Conservation (phyloP, 2,329 filamentous ascomycete species). For the Orbilia ellipsospora region DNA sequence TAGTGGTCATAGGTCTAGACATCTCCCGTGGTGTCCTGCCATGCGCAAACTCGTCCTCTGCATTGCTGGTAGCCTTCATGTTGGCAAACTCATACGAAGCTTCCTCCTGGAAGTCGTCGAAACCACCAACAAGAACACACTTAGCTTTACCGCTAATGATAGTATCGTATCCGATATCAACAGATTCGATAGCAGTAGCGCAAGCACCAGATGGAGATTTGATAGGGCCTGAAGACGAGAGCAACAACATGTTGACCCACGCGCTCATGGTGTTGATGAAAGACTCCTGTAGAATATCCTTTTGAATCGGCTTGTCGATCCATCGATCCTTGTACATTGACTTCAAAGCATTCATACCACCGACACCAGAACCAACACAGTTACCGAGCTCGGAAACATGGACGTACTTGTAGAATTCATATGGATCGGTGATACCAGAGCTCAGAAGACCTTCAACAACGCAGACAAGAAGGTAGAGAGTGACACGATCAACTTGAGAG, state of each 20-base stretch:
- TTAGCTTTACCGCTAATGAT: slow-evolving; percentile 98
- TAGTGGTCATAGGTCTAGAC: slow-evolving; percentile 97
- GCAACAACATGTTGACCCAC: slow-evolving; percentile 98
- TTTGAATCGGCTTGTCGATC: slow-evolving; percentile 96
- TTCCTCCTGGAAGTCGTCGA: slow-evolving; percentile 99
- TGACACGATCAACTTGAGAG: slow-evolving; percentile 95
- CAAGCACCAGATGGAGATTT: slow-evolving; percentile 98
- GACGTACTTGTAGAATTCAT: slow-evolving; percentile 99
- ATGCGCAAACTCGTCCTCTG: slow-evolving; percentile 93
- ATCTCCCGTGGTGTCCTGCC: slow-evolving; percentile 96
- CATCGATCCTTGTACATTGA: slow-evolving; percentile 99
- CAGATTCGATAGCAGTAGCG: slow-evolving; percentile 94
- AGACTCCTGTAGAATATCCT: slow-evolving; percentile 98
- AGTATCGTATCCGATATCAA: slow-evolving; percentile 97
- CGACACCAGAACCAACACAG: slow-evolving; percentile 98
- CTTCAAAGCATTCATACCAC: slow-evolving; percentile 88
- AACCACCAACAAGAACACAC: slow-evolving; percentile 96
- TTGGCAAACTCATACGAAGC: slow-evolving; percentile 99
- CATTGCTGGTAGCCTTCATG: slow-evolving; percentile 99
- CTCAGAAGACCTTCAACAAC: slow-evolving; percentile 91
- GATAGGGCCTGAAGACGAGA: slow-evolving; percentile 97
- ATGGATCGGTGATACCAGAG: slow-evolving; percentile 96
- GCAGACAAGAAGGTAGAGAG: slow-evolving; percentile 91
- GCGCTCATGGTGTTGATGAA: slow-evolving; percentile 99
- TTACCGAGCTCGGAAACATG: slow-evolving; percentile 98